phyloP scores from a whole-genome alignment of 129 eudicot species.

The Centella asiatica region DNA sequence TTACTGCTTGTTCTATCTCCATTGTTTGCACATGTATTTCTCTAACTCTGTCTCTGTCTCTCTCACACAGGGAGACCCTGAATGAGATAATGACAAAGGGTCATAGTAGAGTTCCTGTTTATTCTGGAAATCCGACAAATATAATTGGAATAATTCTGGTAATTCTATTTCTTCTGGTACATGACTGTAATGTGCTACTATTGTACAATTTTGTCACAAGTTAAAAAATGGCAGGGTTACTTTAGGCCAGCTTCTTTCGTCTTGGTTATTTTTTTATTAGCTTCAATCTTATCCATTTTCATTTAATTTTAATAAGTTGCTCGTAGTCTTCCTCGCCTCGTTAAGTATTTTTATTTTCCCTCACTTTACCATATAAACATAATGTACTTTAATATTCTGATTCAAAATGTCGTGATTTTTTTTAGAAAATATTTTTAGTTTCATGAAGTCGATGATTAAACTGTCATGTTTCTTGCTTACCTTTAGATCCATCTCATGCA shows the following conservation, averaged over 20 bases:
- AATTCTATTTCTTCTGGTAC: constrained; percentile 7
- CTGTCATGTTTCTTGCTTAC: neutral
- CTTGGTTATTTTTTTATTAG: neutral
- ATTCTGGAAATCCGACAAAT: constrained; percentile 55
- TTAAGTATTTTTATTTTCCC: neutral
- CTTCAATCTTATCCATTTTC: neutral
- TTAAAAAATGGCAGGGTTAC: too few relatives aligned
- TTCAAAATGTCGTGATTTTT: too few relatives aligned
- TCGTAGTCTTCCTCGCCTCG: neutral
- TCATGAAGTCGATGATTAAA: neutral
- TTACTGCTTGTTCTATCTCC: constrained; percentile 11
- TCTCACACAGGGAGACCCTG: constrained; percentile 73
- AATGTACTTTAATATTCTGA: too few relatives aligned
- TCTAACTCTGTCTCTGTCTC: constrained; percentile 5
- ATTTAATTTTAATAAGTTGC: neutral
- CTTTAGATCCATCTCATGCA: constrained; percentile 22
- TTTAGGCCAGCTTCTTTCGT: too few relatives aligned
- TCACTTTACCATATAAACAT: too few relatives aligned
- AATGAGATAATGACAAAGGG: constrained; percentile 95
- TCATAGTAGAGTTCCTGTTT: constrained; percentile 96
- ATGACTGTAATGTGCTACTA: neutral
- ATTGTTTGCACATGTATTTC: neutral
- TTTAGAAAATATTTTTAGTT: too few relatives aligned
- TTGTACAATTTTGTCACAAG: too few relatives aligned
- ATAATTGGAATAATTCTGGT: constrained; percentile 91